Evolutionary conservation across 106 monocot species (phyloP), one percentile per base, ranked within the genome.

Genomic region (Platanthera guangdongensis): DNA sequence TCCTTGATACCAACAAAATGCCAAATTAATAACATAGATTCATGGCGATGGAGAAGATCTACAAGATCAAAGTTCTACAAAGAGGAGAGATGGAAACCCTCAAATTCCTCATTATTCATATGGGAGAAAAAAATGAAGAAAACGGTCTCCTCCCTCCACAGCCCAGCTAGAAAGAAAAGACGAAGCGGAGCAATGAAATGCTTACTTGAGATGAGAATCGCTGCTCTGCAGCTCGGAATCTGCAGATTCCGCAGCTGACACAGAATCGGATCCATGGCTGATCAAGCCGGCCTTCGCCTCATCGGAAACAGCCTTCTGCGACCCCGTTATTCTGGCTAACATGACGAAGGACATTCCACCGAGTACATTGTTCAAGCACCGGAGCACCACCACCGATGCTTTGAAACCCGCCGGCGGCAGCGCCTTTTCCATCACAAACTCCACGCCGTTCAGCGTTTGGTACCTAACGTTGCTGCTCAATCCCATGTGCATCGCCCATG

Each of bases 381-480:
- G 80, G 14, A 91, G 72, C 49, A 68, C 84, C 28, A 91, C 80
- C 68, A 91, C 88, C 51, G 84, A 88, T 1, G 62, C 82, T 78
- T 88, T 91, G 70, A 91, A 91, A 6, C 57, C 84, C 0, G 82
- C 64, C 4, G 86, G 65, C 8, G 91, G 78, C 57, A 91, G 57
- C 47, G 25, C 73, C 51, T 82, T 86, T 50, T 80, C 88, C 65
- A 91, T 74, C 30, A 81, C 72, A 52, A 80, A 88, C 84, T 91
- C 91, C 50, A 88, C 8, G 32, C 91, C 91, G 57, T 88, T 91
- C 22, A 91, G 84, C 13, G 86, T 79, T 82, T 91, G 91, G 80
- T 91, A 91, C 78, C 91, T 74, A 28, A 91, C n/a, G 55, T 91
- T 91, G 78, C 91, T 91, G 39, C 88, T 91, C 50, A 86, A 18